These are phyloP conservation scores for Adenanthera pavonina DNA, from an alignment of 306 rosid genomes.

Conservation along the genomic window DNA sequence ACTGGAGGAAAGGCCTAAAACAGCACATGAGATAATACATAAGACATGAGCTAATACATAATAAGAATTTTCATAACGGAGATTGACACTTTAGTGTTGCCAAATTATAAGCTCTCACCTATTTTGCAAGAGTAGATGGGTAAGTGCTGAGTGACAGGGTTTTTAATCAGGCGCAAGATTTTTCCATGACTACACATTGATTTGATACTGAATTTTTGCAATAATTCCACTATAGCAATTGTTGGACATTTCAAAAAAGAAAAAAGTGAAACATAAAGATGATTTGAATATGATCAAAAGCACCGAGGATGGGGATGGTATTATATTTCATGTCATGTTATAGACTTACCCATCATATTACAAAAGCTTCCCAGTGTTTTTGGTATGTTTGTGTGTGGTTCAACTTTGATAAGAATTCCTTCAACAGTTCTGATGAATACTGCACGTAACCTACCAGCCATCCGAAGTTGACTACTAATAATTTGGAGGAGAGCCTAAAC, in stretches of 20 bases:
- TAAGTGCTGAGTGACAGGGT: conserved; percentile 37
- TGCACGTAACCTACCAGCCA: conserved; percentile 23
- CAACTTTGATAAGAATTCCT: conserved; percentile 41
- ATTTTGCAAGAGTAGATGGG: conserved; percentile 16
- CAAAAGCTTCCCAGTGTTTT: conserved; percentile 29
- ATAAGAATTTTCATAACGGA: neutral
- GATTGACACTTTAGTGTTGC: neutral
- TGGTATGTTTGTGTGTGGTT: conserved; percentile 32
- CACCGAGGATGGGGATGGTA: neutral
- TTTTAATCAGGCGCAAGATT: conserved; percentile 13
- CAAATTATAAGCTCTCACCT: conserved; percentile 4
- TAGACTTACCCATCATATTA: conserved; percentile 34
- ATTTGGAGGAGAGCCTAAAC: conserved; percentile 31
- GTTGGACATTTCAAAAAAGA: neutral
- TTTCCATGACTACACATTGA: conserved; percentile 8
- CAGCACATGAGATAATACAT: neutral
- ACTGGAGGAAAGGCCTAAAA: conserved; percentile 39
- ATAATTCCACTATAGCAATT: neutral
- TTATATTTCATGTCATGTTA: neutral
- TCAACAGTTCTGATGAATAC: conserved; percentile 31
- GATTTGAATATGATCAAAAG: conserved; percentile 1
- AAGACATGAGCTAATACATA: too few relatives aligned
- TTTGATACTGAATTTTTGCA: neutral
- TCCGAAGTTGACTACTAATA: conserved; percentile 32
- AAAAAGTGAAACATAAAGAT: neutral